Evolutionary conservation across 441 rosid genomes (phyloP), one percentile per base, ranked within the genome.

Genomic region (Aleurites moluccanus): DNA sequence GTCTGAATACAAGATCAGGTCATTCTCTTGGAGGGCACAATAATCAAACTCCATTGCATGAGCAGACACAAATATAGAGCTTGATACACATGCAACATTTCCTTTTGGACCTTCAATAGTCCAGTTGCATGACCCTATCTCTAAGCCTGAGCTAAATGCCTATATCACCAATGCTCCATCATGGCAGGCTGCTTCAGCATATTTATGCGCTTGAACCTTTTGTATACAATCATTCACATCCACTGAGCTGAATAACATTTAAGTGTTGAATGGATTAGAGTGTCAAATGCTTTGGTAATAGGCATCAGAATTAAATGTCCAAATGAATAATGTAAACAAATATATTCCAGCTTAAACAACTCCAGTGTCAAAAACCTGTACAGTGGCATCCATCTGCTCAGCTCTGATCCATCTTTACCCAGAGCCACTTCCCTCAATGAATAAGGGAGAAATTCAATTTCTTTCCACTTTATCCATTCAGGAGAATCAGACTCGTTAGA

Each of bases 111-210:
- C 80, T 67, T 73, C 84, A 45, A 92, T 80, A 49, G 85, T 83
- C 98, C 99, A 95, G 78, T 89, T 89, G 81, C 93, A 90, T 15
- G 96, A 85, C 33, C 98, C 98, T 56, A 95, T 87, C 78, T 92
- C 97, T 76, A 85, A 79, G 77, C 99, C 92, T 53, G 98, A 95
- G 83, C 99, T 92, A 78, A 84, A 71, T 27, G 96, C 88, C 76
- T 86, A 87, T 30, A 95, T 64, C 59, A 86, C 70, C 85, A 92
- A 75, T 35, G 81, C 82, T 70, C 96, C 93, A 75, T 90, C 90
- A 77, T 92, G 91, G 84, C 93, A 95, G 52, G 82, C 82, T 83
- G 85, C 97, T 85, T 95, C 99, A 6, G 85, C 88, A 78, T 82
- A 90, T 76, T 85, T 91, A 49, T 92, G 86, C 6, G 75, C 77